phyloP scores from a whole-genome alignment of 1,284 basidiomycete genomes.

The Cryptococcus depauperatus region DNA sequence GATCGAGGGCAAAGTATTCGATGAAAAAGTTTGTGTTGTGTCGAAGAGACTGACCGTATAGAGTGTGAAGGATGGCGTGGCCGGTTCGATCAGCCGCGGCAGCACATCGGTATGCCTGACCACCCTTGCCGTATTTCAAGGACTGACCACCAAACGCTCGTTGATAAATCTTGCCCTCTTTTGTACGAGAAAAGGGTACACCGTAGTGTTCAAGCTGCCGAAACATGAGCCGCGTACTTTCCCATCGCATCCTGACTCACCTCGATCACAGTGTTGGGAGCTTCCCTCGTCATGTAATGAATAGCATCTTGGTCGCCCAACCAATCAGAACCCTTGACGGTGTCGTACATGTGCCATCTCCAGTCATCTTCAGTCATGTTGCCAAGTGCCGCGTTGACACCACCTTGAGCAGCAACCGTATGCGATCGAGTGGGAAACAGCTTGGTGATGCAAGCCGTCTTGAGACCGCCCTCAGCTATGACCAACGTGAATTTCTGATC shows the following conservation, averaged over 20 bases:
- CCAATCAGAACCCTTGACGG: slow-evolving; percentile 99
- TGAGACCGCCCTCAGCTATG: slow-evolving; percentile 95
- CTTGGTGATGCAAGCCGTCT: slow-evolving; percentile 98
- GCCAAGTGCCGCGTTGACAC: slow-evolving; percentile 97
- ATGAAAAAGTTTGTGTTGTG: slow-evolving; percentile 99
- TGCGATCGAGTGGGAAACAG: slow-evolving; percentile 99
- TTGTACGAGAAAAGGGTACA: slow-evolving; percentile 96
- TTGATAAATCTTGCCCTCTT: slow-evolving; percentile 99
- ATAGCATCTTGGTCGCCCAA: slow-evolving; percentile 99
- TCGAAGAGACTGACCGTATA: slow-evolving; percentile 96
- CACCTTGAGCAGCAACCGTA: slow-evolving; percentile 98
- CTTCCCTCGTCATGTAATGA: slow-evolving; percentile 98
- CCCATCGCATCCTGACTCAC: slow-evolving; percentile 46
- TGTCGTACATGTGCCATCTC: slow-evolving; percentile 79
- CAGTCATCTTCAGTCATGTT: slow-evolving; percentile 99
- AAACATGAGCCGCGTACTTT: neutral
- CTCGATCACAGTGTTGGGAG: slow-evolving; percentile 86
- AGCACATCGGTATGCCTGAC: slow-evolving; percentile 98
- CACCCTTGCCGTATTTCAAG: slow-evolving; percentile 93
- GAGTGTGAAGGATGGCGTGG: slow-evolving; percentile 95
- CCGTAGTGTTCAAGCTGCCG: slow-evolving; percentile 93
- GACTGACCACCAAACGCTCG: slow-evolving; percentile 99
- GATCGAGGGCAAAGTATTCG: slow-evolving; percentile 96
- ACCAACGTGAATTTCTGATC: too few relatives aligned
- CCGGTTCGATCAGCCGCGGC: slow-evolving; percentile 98